A percentile compares a stretch with the other conserved stretches of the same genome.
These are phyloP conservation scores for Sphagnurus paluster DNA, from an alignment of 1,284 basidiomycete species.

Conservation along the genomic window DNA sequence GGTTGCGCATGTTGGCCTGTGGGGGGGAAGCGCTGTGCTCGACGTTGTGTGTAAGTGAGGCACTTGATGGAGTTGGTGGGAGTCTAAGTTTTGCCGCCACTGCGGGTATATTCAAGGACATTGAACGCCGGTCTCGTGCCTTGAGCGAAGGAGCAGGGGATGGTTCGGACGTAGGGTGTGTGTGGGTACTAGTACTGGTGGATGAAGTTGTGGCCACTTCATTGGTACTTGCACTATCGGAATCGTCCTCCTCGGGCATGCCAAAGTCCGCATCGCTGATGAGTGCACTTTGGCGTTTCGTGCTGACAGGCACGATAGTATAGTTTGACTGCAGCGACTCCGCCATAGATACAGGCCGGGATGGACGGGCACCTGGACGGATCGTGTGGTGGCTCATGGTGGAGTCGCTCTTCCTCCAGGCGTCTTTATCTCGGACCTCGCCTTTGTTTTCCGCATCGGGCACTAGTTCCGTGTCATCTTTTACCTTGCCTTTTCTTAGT, in stretches of 20 bases:
- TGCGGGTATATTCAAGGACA: constrained; percentile 52
- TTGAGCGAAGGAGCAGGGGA: constrained; percentile 35
- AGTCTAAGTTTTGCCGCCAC: constrained; percentile 18
- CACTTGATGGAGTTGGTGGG: constrained; percentile 22
- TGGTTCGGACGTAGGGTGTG: constrained; percentile 1
- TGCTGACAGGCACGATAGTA: constrained; percentile 63
- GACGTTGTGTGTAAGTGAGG: constrained; percentile 30
- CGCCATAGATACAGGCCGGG: constrained; percentile 72
- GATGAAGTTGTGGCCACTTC: background rate
- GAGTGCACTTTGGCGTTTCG: constrained; percentile 66
- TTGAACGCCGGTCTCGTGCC: constrained; percentile 56
- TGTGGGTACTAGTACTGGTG: background rate
- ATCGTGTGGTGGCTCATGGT: constrained; percentile 72
- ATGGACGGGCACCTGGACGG: constrained; percentile 55
- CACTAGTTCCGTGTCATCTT: constrained; percentile 18
- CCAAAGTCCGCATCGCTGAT: constrained; percentile 64
- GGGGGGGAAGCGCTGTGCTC: too few species aligned
- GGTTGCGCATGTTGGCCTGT: too few species aligned
- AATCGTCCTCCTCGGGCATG: constrained; percentile 49
- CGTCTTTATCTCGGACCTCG: constrained; percentile 35
- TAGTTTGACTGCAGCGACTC: constrained; percentile 71
- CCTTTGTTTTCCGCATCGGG: constrained; percentile 7
- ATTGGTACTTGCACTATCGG: constrained; percentile 14
- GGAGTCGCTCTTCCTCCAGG: constrained; percentile 73
- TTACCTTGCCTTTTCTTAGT: constrained; percentile 17